A percentile compares a stretch with the other conserved stretches of the same genome.
phyloP scores from a whole-genome alignment of 768 basidiomycete genomes.

The Leucogyrophana mollusca region DNA sequence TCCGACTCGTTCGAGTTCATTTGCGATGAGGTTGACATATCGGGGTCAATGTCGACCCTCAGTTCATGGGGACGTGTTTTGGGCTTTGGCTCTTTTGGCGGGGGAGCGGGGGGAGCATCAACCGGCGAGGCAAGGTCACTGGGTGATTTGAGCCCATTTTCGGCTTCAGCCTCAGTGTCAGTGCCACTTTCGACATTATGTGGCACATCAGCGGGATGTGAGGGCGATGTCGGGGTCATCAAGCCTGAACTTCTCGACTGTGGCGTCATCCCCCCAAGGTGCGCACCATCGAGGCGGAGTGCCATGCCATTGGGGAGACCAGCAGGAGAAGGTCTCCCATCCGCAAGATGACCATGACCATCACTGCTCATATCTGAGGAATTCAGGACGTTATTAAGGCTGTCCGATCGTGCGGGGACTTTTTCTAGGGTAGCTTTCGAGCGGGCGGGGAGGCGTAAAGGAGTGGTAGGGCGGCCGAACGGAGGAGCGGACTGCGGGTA shows the following conservation, averaged over 20 bases:
- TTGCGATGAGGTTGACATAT: constrained; percentile 21
- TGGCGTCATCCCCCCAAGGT: constrained; percentile 15
- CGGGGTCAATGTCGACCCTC: constrained; percentile 19
- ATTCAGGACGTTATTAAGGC: constrained; percentile 16
- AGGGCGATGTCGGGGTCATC: constrained; percentile 51
- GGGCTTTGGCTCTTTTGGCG: constrained; percentile 40
- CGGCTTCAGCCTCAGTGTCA: constrained; percentile 62
- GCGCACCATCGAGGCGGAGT: constrained; percentile 16
- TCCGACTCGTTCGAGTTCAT: constrained; percentile 37
- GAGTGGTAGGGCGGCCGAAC: constrained; percentile 5
- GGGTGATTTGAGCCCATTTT: constrained; percentile 33
- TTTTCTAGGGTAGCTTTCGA: constrained; percentile 34
- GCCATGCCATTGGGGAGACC: constrained; percentile 5
- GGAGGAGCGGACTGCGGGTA: constrained; percentile 3
- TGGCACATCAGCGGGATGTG: constrained; percentile 68
- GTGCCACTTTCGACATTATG: constrained; percentile 72
- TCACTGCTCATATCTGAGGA: constrained; percentile 1
- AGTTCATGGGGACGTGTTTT: constrained; percentile 27
- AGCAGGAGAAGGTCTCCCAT: constrained; percentile 13
- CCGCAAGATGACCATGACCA: constrained; percentile 1
- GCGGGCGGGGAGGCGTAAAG: constrained; percentile 19
- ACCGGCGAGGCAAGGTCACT: constrained; percentile 20
- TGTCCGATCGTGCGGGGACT: constrained; percentile 31
- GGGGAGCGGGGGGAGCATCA: constrained; percentile 38
- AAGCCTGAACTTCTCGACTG: constrained; percentile 6